Base-by-base conservation (phyloP, 805 yeast species). In the Ogataea pini region DNA sequence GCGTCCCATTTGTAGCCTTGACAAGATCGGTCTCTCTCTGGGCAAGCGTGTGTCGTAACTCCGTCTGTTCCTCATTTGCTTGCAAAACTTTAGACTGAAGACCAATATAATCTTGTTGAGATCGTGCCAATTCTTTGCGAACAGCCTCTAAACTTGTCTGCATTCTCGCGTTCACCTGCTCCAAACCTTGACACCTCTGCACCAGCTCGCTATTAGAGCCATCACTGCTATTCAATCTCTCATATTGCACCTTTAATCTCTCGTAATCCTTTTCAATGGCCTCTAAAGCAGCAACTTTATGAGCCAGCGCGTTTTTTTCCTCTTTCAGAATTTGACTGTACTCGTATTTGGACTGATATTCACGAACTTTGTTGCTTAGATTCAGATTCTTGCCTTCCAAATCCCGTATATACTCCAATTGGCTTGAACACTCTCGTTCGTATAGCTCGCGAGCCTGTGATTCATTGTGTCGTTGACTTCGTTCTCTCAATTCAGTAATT, bases 311-410 rank as follows among this genome's bases (percentile, higher is more conserved):
- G 0, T 60, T 52, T 46, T 79, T 82, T 51, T 84, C 85, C 52
- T 79, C 84, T 54, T 75, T 78, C 28, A 84, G 64, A 8, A 84
- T 58, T 55, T 80, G 85, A 5, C 66, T 62, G 20, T 77, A 73
- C 24, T 65, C 63, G 50, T 78, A 70, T 49, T 72, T 72, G 50
- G 77, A 65, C 51, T 78, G 77, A 19, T 80, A 67, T 8, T 71
- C 68, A 51, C 75, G 74, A 48, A 85, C 72, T 33, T 79, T 75
- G 50, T 73, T 77, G 18, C 79, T 68, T 58, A 84, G 81, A 7
- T 73, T 68, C 44, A 81, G 67, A 50, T 79, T 77, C 51, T 77
- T 75, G 4, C 72, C 69, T 51, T 84, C 89, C 49, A 77, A 57
- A 36, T 71, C 73, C 55, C 72, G 67, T 37, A 77, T 63, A 52